Evolutionary conservation across 352 stramenopile genomes (phyloP), one percentile per base, ranked within the genome.

Genomic region (Albugo laibachii): DNA sequence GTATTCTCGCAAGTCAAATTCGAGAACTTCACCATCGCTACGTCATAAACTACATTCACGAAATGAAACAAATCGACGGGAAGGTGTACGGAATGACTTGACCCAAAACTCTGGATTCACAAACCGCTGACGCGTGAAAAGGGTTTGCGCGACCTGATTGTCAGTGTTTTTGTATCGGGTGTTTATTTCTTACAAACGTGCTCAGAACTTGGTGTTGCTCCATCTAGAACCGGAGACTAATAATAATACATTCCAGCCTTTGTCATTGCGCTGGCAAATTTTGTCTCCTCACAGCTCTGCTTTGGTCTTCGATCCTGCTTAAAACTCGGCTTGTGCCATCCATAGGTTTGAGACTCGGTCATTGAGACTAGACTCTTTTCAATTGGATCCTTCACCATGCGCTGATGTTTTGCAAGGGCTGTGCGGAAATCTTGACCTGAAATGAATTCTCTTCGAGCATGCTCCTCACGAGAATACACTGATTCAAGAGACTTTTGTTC

Each of bases 181-280:
- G 24, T 31, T 31, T 31, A 31, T 31, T 31, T 31, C 24, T 31
- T 31, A 31, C 24, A 31, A 8, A 31, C 8, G 24, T 8, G 24
- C 3, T 31, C 24, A 31, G 24, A 31, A 8, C 24, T 31, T 8
- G 8, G 24, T 31, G 24, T 31, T 3, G 3, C 24, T 31, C 8
- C 3, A 31, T 10, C 24, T 31, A 31, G 24, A 31, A 31, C 8
- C 8, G 3, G 8, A 10, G 24, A 31, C 38, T 66, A 83, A 52
- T 79, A 79, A 55, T 83, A 83, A 55, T 80, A 80, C 37, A 80
- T 66, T 35, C 67, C 70, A 1, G 68, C 70, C 49, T 83, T 83
- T 52, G 80, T 63, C 67, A 80, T 83, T 44, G 68, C 70, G 57
- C 65, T 76, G 20, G 70, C 68, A 54, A 65, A 80, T 19, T 61